These are phyloP conservation scores for Globisporangium solare DNA, from an alignment of 352 stramenopile genomes.

Conservation along the genomic window DNA sequence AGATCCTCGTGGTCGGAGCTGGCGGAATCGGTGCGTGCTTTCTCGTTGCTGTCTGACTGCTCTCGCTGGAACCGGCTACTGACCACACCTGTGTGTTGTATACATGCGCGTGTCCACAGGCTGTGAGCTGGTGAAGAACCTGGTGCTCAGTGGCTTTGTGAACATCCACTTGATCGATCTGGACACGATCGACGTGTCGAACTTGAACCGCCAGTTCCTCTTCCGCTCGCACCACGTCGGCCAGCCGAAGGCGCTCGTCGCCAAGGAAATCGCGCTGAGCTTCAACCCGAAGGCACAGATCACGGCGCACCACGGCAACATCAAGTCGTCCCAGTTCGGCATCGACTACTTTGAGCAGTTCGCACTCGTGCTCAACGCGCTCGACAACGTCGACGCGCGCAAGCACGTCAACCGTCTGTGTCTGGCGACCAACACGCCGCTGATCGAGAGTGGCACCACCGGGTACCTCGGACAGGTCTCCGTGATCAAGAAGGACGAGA, in stretches of 20 bases:
- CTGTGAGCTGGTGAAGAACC: slow-evolving; percentile 99
- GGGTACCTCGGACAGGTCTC: slow-evolving; percentile 98
- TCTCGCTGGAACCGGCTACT: background rate
- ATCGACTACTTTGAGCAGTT: slow-evolving; percentile 97
- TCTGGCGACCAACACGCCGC: slow-evolving; percentile 79
- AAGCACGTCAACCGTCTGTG: slow-evolving; percentile 99
- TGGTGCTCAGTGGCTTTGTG: slow-evolving; percentile 96
- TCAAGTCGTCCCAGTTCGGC: slow-evolving; percentile 90
- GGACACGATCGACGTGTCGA: slow-evolving; percentile 99
- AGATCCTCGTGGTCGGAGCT: slow-evolving; percentile 96
- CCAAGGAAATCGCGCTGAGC: slow-evolving; percentile 63
- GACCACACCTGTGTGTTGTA: background rate
- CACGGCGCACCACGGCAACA: slow-evolving; percentile 96
- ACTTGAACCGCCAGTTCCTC: slow-evolving; percentile 99
- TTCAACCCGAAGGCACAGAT: slow-evolving; percentile 91
- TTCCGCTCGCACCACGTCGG: slow-evolving; percentile 98
- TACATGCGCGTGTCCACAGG: slow-evolving; percentile 25
- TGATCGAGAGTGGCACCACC: slow-evolving; percentile 98
- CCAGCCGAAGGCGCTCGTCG: slow-evolving; percentile 93
- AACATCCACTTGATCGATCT: slow-evolving; percentile 95
- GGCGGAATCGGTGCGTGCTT: slow-evolving; percentile 92
- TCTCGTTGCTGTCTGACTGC: background rate
- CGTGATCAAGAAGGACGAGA: slow-evolving; percentile 96
- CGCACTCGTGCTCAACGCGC: slow-evolving; percentile 97
- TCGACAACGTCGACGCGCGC: slow-evolving; percentile 99